Percentiles rank a stretch among this genome's conserved stretches.
These are phyloP conservation scores for Setaria italica DNA, from an alignment of 202 grass and related monocot species.

Conservation along the genomic window DNA sequence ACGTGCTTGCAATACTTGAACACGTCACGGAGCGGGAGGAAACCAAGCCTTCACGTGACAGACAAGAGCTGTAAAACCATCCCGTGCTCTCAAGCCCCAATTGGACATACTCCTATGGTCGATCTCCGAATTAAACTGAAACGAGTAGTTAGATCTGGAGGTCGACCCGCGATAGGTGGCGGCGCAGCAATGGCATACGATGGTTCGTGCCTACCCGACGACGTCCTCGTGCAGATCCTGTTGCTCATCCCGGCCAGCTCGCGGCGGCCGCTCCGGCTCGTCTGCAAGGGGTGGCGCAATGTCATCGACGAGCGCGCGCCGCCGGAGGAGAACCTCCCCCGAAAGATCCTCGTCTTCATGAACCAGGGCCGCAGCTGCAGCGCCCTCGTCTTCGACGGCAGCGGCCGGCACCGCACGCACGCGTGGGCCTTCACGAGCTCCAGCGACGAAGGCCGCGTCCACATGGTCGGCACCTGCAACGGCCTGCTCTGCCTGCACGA, in stretches of 20 bases:
- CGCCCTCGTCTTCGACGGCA: neutral
- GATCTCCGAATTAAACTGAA: no score
- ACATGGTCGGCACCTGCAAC: conserved; percentile 34
- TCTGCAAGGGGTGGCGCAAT: conserved; percentile 28
- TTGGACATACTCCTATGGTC: no score
- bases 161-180: neutral
- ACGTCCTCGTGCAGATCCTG: conserved; percentile 22
- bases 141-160: no score
- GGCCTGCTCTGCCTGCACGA: conserved; percentile 36
- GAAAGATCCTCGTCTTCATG: neutral
- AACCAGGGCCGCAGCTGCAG: neutral
- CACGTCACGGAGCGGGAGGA: no score
- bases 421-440: neutral
- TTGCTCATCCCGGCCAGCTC: neutral
- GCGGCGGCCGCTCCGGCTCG: neutral
- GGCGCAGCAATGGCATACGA: neutral
- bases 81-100: no score
- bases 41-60: no score
- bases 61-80: no score
- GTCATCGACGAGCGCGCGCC: neutral
- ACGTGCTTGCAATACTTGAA: no score
- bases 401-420: no score
- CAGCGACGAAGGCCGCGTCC: neutral
- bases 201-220: neutral
- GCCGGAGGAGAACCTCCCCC: neutral